phyloP scores from a whole-genome alignment of 495 filamentous ascomycete genomes.

The Penicillium manginii region DNA sequence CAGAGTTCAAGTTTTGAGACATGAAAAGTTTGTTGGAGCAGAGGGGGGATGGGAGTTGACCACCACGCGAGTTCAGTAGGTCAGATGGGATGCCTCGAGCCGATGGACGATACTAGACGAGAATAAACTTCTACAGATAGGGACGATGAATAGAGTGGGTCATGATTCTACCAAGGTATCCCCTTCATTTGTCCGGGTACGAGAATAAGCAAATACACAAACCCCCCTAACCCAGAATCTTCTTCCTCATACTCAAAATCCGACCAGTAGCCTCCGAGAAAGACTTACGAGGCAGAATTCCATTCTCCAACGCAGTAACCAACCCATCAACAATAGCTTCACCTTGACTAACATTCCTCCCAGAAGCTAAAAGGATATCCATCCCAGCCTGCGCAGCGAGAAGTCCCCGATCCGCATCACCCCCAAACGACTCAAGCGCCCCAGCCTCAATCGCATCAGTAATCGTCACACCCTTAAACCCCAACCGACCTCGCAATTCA shows the following conservation, averaged over 20 bases:
- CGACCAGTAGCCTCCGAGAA: slow-evolving; percentile 27
- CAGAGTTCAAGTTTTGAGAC: not conserved
- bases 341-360: slow-evolving; percentile 35
- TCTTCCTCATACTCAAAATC: slow-evolving; percentile 27
- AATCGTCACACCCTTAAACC: slow-evolving; percentile 36
- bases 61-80: not conserved
- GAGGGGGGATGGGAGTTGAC: not conserved
- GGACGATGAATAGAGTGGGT: not conserved
- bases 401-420: slow-evolving; percentile 25
- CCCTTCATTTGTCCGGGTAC: too few relatives aligned
- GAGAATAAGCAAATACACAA: not conserved
- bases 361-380: slow-evolving; percentile 39
- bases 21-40: not conserved
- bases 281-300: slow-evolving; percentile 14
- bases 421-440: slow-evolving; percentile 30
- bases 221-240: slow-evolving; percentile 8
- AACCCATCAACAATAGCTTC: slow-evolving; percentile 29
- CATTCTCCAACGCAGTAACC: slow-evolving; percentile 27
- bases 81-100: not conserved
- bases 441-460: slow-evolving; percentile 44
- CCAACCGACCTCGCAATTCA: slow-evolving; percentile 35
- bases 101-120: not conserved
- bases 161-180: too few relatives aligned
- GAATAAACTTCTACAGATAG: too few relatives aligned
- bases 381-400: slow-evolving; percentile 35